These are phyloP conservation scores for Sabuloglossum arenarium DNA, from an alignment of 495 filamentous ascomycete species.

Conservation along the genomic window DNA sequence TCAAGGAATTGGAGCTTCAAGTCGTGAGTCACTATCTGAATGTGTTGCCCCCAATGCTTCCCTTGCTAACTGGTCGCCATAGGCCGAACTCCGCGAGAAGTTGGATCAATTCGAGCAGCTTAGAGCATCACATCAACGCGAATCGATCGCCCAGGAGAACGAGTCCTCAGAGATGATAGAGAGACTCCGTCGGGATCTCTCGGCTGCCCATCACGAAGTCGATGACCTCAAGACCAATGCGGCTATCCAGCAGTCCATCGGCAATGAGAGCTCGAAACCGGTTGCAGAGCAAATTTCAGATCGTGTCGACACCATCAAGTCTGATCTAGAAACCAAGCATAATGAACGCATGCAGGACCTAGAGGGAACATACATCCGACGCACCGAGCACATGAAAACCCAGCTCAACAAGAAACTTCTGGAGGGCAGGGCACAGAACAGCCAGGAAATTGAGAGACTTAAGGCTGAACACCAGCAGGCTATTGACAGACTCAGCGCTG, in stretches of 20 bases:
- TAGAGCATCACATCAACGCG: background rate
- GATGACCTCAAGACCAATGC: slow-evolving; percentile 18
- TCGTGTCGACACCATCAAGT: slow-evolving; percentile 15
- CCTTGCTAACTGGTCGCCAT: background rate
- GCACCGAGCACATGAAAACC: slow-evolving; percentile 53
- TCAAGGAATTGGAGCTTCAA: slow-evolving; percentile 9
- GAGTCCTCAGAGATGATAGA: slow-evolving; percentile 14
- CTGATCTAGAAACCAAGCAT: slow-evolving; percentile 19
- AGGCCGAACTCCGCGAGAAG: slow-evolving; percentile 13
- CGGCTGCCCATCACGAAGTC: slow-evolving; percentile 21
- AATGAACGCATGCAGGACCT: slow-evolving; percentile 31
- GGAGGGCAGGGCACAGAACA: slow-evolving; percentile 31
- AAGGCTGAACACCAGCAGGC: slow-evolving; percentile 31
- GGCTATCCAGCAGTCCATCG: slow-evolving; percentile 4
- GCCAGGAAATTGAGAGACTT: slow-evolving; percentile 21
- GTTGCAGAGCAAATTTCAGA: slow-evolving; percentile 19
- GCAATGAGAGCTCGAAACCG: slow-evolving; percentile 10
- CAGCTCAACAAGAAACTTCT: slow-evolving; percentile 45
- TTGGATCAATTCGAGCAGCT: slow-evolving; percentile 13
- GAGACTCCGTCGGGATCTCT: slow-evolving; percentile 22
- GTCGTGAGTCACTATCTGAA: slow-evolving; percentile 9
- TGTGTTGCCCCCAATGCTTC: background rate
- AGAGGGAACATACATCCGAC: slow-evolving; percentile 40
- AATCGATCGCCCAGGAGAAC: background rate
- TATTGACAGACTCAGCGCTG: slow-evolving; percentile 40